Conservation (phyloP, 768 basidiomycete genomes). For the Tulasnella sp. region DNA sequence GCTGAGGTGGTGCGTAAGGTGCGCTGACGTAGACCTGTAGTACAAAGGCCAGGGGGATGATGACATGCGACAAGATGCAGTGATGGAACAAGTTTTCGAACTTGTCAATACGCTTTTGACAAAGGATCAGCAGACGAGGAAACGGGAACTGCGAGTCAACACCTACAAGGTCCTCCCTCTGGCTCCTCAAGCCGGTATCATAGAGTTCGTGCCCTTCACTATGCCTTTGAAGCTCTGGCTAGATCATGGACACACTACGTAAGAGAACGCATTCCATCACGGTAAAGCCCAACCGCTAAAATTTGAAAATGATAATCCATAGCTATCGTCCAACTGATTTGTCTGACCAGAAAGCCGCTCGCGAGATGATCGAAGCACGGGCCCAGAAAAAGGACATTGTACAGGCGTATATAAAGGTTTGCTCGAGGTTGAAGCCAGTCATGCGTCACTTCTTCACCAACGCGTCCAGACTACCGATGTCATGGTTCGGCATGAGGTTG, state of each 20-base stretch:
- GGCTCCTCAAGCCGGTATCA: conserved; percentile 63
- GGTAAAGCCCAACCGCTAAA: too few species aligned
- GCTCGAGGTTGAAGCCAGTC: conserved; percentile 58
- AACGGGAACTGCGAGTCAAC: conserved; percentile 61
- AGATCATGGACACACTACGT: conserved; percentile 49
- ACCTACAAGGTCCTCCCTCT: conserved; percentile 88
- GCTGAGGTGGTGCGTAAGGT: background rate
- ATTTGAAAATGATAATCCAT: conserved; percentile 6
- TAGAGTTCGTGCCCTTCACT: conserved; percentile 87
- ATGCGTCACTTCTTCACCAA: conserved; percentile 94
- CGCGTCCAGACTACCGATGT: conserved; percentile 72
- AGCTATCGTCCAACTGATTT: conserved; percentile 63
- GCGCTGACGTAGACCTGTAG: conserved; percentile 31
- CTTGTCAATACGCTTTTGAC: conserved; percentile 71
- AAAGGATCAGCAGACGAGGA: conserved; percentile 63
- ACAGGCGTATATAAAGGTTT: conserved; percentile 31
- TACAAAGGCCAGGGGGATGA: conserved; percentile 89
- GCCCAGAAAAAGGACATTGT: conserved; percentile 16
- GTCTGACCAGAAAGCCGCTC: conserved; percentile 27
- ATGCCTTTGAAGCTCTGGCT: conserved; percentile 55
- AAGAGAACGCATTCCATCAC: conserved; percentile 20
- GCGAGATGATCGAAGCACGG: conserved; percentile 26
- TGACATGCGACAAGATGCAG: conserved; percentile 92
- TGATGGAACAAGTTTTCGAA: conserved; percentile 97
- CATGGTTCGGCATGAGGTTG: conserved; percentile 87